Conservation (phyloP, 2,329 filamentous ascomycete genomes). For the Aspergillus thermomutatus region DNA sequence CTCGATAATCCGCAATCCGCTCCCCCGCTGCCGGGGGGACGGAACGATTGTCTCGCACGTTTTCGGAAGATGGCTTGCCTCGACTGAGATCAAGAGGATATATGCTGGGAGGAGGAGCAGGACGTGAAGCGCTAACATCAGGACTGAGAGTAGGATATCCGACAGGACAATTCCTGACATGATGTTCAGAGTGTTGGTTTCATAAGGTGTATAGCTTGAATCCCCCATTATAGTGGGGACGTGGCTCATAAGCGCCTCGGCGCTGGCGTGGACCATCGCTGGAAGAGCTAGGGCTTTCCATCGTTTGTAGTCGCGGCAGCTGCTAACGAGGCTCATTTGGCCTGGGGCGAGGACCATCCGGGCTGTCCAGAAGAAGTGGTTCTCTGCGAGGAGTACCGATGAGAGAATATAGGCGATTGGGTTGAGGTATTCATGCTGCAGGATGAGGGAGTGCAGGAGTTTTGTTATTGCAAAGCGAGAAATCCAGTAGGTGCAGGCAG, state of each 20-base stretch:
- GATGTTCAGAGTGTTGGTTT: not conserved
- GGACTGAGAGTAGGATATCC: not conserved
- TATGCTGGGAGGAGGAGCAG: slow-evolving; percentile 1
- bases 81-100: not conserved
- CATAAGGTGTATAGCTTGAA: not conserved
- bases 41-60: slow-evolving; percentile 1
- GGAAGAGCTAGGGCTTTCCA: not conserved
- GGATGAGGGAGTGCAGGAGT: not conserved
- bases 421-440: not conserved
- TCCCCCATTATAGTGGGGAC: not conserved
- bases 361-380: slow-evolving; percentile 1
- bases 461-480: not conserved
- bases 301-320: not conserved
- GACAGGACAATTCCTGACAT: no score
- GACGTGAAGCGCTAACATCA: slow-evolving; percentile 1
- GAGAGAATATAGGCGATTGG: not conserved
- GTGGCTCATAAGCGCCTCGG: not conserved
- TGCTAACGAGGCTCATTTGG: not conserved
- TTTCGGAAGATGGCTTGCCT: not conserved
- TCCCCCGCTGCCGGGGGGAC: not conserved
- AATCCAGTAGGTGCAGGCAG: not conserved
- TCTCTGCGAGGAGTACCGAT: slow-evolving; percentile 4
- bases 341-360: not conserved
- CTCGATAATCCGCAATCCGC: not conserved
- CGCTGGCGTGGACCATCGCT: not conserved